Conservation (phyloP, 2,329 filamentous ascomycete genomes). For the Corinectria fuckeliana region DNA sequence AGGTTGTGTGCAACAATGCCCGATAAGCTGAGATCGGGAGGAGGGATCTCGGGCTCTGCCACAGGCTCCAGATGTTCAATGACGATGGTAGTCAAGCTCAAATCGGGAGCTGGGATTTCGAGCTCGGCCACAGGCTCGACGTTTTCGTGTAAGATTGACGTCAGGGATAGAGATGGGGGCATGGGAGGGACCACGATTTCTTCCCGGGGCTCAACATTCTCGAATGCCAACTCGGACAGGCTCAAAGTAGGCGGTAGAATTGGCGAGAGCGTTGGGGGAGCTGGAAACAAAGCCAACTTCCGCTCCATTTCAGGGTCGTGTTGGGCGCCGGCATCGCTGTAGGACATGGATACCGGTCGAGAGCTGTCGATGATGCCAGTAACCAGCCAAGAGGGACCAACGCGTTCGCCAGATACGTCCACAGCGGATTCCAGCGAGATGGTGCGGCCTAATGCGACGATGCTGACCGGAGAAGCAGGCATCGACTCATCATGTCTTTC, state of each 20-base stretch:
- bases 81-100: slow-evolving; percentile 36
- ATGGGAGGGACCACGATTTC: slow-evolving; percentile 43
- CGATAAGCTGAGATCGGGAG: slow-evolving; percentile 36
- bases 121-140: slow-evolving; percentile 45
- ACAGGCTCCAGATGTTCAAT: slow-evolving; percentile 39
- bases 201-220: slow-evolving; percentile 52
- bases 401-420: slow-evolving; percentile 35
- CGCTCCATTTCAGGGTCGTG: slow-evolving; percentile 57
- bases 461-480: slow-evolving; percentile 37
- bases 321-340: slow-evolving; percentile 61
- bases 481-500: slow-evolving; percentile 25
- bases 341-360: slow-evolving; percentile 57
- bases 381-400: slow-evolving; percentile 35
- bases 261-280: slow-evolving; percentile 52
- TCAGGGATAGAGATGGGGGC: slow-evolving; percentile 44
- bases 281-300: slow-evolving; percentile 61
- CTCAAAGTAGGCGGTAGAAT: slow-evolving; percentile 47
- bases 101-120: slow-evolving; percentile 27
- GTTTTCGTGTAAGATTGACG: slow-evolving; percentile 44
- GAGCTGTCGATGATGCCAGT: slow-evolving; percentile 39
- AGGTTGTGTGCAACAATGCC: slow-evolving; percentile 36
- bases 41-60: slow-evolving; percentile 36
- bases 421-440: slow-evolving; percentile 52
- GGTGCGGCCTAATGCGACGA: slow-evolving; percentile 43
- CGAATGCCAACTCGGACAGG: slow-evolving; percentile 53